phyloP scores from a whole-genome alignment of 2,329 filamentous ascomycete genomes.

The Stagonosporopsis chrysanthemi region DNA sequence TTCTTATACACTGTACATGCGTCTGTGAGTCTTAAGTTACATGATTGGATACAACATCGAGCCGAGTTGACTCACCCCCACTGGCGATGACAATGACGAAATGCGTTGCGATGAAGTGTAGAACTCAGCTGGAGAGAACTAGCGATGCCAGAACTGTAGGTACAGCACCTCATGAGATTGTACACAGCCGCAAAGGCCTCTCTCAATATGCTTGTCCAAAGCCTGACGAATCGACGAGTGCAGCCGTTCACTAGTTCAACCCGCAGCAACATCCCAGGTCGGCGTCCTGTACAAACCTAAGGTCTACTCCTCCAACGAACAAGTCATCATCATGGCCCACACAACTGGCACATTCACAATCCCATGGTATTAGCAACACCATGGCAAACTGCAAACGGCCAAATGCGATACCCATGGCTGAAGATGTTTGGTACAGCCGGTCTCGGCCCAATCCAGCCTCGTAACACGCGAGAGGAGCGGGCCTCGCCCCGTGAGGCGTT shows the following conservation, averaged over 20 bases:
- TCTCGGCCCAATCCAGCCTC: background rate
- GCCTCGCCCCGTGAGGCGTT: background rate
- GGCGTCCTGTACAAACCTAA: background rate
- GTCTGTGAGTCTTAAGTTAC: too few relatives aligned
- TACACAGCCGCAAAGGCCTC: background rate
- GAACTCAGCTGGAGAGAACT: background rate
- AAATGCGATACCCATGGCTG: background rate
- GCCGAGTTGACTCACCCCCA: background rate
- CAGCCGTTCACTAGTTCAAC: background rate
- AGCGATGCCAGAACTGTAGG: background rate
- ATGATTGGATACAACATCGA: background rate
- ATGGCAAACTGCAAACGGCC: background rate
- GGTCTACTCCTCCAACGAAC: background rate
- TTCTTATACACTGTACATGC: background rate
- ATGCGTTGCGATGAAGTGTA: background rate
- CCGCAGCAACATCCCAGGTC: background rate
- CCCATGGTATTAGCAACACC: background rate
- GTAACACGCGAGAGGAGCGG: background rate
- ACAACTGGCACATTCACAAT: background rate
- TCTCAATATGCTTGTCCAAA: background rate
- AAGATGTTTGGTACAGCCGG: background rate
- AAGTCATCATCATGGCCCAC: background rate
- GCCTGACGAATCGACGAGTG: background rate
- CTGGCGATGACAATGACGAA: background rate
- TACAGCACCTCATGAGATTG: background rate